Evolutionary conservation across 345 rosid genomes (phyloP), one percentile per base, ranked within the genome.

Genomic region (Gossypium herbaceum): DNA sequence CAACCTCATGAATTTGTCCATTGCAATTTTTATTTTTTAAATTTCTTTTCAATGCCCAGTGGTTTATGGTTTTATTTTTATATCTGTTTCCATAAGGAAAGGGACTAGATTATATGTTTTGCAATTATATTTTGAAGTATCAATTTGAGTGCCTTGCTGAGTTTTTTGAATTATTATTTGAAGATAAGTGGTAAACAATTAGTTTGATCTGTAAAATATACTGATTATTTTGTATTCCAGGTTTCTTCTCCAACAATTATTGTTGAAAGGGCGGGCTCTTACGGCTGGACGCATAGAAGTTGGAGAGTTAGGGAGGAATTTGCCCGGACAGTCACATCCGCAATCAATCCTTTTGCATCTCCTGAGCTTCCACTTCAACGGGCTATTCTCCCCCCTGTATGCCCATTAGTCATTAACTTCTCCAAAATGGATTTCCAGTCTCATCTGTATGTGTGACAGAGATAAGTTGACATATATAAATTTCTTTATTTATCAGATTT

Each of bases 301-400:
- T 95, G 99, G 99, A 90, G 99, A 82, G 88, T 95, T 12, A 79
- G 99, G 50, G 97, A 95, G 82, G 98, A 95, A 86, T 95, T 95
- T 85, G 91, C 94, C 2, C 89, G 94, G 63, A 95, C 99, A 64
- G 97, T 95, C 43, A 93, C 97, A 39, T 91, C 98, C 0, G 93
- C 98, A 1, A 93, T 92, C 72, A 82, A 87, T 84, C 98, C 93
- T 86, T 93, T 96, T 77, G 86, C 93, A 25, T 85, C 99, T 41
- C 91, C 98, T 2, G 99, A 96, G 81, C 97, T 96, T 73, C 93
- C 99, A 55, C 97, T 96, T 74, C 99, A 96, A 77, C 88, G 99
- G 73, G 97, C 90, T 73, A 93, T 96, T 76, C 97, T 96, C 77
- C 92, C 99, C 74, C 88, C 93, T 68, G 99, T 93, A 90, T 77